Evolutionary conservation across 177 flowering plant genomes (phyloP).

Genomic region (Vitis hybrid): DNA sequence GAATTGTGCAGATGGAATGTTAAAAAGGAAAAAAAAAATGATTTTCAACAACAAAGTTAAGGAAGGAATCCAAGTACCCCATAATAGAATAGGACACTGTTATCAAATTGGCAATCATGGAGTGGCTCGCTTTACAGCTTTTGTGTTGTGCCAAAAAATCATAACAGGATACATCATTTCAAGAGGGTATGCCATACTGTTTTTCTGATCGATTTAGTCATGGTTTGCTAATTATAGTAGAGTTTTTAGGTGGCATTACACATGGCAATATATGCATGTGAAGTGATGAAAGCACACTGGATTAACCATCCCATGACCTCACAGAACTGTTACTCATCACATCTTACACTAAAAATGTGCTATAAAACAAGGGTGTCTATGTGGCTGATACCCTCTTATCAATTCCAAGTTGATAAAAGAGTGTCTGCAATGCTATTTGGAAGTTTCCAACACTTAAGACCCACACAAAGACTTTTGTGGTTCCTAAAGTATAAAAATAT

Average conservation of each 20-base stretch:
- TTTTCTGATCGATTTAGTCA: constrained; percentile 3
- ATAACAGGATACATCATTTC: constrained; percentile 9
- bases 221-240: constrained; percentile 14
- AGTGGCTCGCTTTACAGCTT: constrained; percentile 23
- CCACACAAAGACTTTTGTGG: constrained; percentile 6
- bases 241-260: constrained; percentile 16
- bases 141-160: not conserved
- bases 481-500: not conserved
- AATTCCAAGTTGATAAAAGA: constrained; percentile 16
- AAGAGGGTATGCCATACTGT: not conserved
- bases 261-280: constrained; percentile 5
- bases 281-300: not conserved
- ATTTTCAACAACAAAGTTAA: not conserved
- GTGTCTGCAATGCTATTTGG: constrained; percentile 6
- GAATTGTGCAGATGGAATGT: too few relatives aligned
- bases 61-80: constrained; percentile 11
- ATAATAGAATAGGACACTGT: constrained; percentile 11
- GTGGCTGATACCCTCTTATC: constrained; percentile 12
- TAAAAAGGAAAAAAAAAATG: too few relatives aligned
- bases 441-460: constrained; percentile 14
- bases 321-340: constrained; percentile 8
- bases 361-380: constrained; percentile 15
- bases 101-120: constrained; percentile 20
- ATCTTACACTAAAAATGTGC: constrained; percentile 10
- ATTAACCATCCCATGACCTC: not conserved